Evolutionary conservation across 768 basidiomycete species (phyloP).

Genomic region (Terana coerulea): DNA sequence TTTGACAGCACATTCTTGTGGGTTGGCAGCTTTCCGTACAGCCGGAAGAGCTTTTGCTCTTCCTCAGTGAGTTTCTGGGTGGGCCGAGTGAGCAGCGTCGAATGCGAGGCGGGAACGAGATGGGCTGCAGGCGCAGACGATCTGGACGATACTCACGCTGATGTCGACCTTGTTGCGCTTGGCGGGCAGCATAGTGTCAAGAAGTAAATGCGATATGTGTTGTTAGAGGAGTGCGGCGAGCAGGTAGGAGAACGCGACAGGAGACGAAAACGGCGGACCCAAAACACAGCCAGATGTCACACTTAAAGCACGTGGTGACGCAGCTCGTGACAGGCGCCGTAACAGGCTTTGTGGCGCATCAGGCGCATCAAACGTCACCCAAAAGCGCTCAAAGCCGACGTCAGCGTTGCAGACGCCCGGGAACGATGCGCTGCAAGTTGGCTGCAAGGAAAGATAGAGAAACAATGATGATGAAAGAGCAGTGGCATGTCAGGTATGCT

Average conservation of each 20-base stretch:
- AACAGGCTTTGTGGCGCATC: slow-evolving; percentile 6
- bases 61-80: slow-evolving; percentile 75
- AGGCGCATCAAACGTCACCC: slow-evolving; percentile 4
- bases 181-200: slow-evolving; percentile 59
- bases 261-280: background rate
- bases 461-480: too few species aligned
- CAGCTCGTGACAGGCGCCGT: slow-evolving; percentile 2
- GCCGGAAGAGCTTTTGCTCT: slow-evolving; percentile 90
- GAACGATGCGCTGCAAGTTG: too few species aligned
- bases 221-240: background rate
- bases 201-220: background rate
- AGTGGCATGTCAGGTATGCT: too few species aligned
- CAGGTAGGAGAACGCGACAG: background rate
- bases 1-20: slow-evolving; percentile 92
- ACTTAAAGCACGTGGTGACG: slow-evolving; percentile 5
- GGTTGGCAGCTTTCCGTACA: slow-evolving; percentile 91
- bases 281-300: slow-evolving; percentile 5
- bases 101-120: background rate
- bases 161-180: slow-evolving; percentile 93
- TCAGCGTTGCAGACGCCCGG: too few species aligned
- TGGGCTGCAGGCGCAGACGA: background rate
- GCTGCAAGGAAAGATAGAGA: too few species aligned
- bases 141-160: slow-evolving; percentile 54
- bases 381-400: too few species aligned
- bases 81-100: background rate